Evolutionary conservation across 2,329 filamentous ascomycete genomes (phyloP).

Genomic region (Penicillium sclerotiorum): DNA sequence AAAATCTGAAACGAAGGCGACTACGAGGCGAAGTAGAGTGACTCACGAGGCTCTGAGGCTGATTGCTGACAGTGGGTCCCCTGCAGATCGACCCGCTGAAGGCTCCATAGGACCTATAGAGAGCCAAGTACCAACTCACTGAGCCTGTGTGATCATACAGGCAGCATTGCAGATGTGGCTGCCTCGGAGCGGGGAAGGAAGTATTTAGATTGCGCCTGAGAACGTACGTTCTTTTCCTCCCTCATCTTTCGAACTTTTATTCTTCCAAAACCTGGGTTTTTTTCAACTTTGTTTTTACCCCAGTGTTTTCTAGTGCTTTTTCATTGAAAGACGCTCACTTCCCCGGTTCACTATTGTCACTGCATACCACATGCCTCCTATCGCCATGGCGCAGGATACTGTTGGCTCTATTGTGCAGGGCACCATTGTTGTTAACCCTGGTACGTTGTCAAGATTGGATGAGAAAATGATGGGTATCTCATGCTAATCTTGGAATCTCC

Average conservation of each 20-base stretch:
- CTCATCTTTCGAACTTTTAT: too few species aligned
- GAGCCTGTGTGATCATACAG: slow-evolving; percentile 1
- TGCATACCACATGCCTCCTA: neutral
- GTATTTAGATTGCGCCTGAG: neutral
- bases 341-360: neutral
- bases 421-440: neutral
- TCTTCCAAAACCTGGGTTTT: too few species aligned
- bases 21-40: neutral
- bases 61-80: neutral
- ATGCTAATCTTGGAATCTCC: too few species aligned
- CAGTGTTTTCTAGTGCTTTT: too few species aligned
- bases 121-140: slow-evolving; percentile 1
- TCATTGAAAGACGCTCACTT: too few species aligned
- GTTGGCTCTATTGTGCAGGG: neutral
- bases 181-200: neutral
- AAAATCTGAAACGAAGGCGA: neutral
- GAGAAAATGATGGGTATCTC: too few species aligned
- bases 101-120: neutral
- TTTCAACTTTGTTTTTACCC: too few species aligned
- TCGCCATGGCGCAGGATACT: neutral
- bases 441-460: too few species aligned
- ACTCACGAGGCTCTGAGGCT: slow-evolving; percentile 8
- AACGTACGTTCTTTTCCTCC: too few species aligned
- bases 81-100: slow-evolving; percentile 3
- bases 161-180: slow-evolving; percentile 6